A percentile compares a stretch with the other conserved stretches of the same genome.
These are phyloP conservation scores for Astraeus odoratus DNA, from an alignment of 768 basidiomycete species.

Conservation along the genomic window DNA sequence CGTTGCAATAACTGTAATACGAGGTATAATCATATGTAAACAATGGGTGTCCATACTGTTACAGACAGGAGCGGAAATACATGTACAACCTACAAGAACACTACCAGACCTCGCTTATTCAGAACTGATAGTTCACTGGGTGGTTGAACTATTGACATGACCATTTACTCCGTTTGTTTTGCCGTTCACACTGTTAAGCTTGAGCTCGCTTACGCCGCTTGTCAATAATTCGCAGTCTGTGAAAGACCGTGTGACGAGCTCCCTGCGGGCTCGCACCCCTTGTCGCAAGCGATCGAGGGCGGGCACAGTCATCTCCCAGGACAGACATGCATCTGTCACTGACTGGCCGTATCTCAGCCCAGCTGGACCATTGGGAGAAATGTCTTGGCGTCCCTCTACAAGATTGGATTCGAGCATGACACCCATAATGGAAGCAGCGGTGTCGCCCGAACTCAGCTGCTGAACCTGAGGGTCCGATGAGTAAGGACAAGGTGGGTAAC, in stretches of 20 bases:
- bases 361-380: constrained; percentile 62
- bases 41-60: too few relatives aligned
- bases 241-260: constrained; percentile 32
- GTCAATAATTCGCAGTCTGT: constrained; percentile 6
- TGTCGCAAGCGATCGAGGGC: constrained; percentile 79
- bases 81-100: not conserved
- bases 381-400: constrained; percentile 80
- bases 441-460: constrained; percentile 69
- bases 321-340: constrained; percentile 85
- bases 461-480: constrained; percentile 42
- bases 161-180: not conserved
- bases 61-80: too few relatives aligned
- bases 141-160: not conserved
- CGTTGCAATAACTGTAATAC: too few relatives aligned
- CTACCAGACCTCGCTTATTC: too few relatives aligned
- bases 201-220: constrained; percentile 6
- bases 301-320: constrained; percentile 83
- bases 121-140: not conserved
- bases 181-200: constrained; percentile 9
- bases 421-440: constrained; percentile 71
- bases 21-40: too few relatives aligned
- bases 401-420: constrained; percentile 96
- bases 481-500: constrained; percentile 4
- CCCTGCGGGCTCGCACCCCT: constrained; percentile 75
- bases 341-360: constrained; percentile 79